These are phyloP conservation scores for Andrographis paniculata DNA, from an alignment of 305 asterid genomes.

Conservation along the genomic window DNA sequence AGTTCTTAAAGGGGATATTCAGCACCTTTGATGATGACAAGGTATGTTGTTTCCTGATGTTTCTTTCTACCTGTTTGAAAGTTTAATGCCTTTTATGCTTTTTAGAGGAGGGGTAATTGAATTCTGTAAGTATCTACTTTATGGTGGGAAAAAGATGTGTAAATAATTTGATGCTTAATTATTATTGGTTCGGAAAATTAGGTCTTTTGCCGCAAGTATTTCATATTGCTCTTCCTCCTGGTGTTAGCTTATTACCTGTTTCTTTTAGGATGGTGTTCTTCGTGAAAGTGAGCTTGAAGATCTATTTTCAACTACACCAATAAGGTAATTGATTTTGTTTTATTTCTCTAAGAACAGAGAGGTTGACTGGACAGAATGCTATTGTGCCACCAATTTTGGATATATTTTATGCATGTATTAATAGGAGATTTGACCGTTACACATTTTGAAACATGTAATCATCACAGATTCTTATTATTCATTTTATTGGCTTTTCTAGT, in stretches of 20 bases:
- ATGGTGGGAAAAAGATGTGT: neutral
- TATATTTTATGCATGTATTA: neutral
- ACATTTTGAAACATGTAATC: too few species aligned
- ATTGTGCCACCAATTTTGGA: slow-evolving; percentile 2
- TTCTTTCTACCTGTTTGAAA: slow-evolving; percentile 16
- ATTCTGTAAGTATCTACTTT: slow-evolving; percentile 1
- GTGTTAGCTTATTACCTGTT: slow-evolving; percentile 11
- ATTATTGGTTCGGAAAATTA: too few species aligned
- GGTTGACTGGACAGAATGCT: slow-evolving; percentile 5
- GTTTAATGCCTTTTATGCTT: slow-evolving; percentile 4
- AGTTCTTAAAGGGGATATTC: slow-evolving; percentile 93
- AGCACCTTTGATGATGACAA: slow-evolving; percentile 82
- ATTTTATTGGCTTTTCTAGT: slow-evolving; percentile 16
- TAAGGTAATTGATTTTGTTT: slow-evolving; percentile 36
- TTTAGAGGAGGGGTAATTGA: neutral
- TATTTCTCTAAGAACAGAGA: neutral
- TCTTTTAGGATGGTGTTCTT: slow-evolving; percentile 85
- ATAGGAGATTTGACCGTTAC: neutral
- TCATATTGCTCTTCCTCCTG: neutral
- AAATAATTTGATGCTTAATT: slow-evolving; percentile 9
- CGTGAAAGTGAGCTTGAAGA: slow-evolving; percentile 75
- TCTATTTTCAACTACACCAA: slow-evolving; percentile 93
- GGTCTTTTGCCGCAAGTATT: neutral
- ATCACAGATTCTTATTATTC: slow-evolving; percentile 11
- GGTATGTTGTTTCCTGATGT: slow-evolving; percentile 37